A percentile compares a stretch with the other conserved stretches of the same genome.
phyloP scores from a whole-genome alignment of 345 rosid genomes.

The Hevea brasiliensis region DNA sequence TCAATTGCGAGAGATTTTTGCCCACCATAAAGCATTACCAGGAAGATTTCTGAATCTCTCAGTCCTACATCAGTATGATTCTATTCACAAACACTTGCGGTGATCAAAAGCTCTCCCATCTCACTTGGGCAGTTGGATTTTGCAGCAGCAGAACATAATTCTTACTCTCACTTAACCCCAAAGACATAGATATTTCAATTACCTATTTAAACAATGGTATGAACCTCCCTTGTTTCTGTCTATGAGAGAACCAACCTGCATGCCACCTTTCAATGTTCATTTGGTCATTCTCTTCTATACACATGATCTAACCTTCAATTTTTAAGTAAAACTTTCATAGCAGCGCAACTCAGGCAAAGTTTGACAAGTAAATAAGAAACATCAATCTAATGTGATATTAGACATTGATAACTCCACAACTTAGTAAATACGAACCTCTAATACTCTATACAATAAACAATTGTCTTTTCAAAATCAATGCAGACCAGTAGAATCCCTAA shows the following conservation, averaged over 20 bases:
- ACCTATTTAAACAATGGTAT: not conserved
- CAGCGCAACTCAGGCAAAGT: too few species aligned
- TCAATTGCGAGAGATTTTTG: too few species aligned
- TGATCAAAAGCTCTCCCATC: not conserved
- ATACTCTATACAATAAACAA: not conserved
- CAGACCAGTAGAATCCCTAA: not conserved
- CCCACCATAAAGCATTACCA: not conserved
- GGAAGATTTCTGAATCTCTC: not conserved
- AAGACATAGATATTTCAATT: not conserved
- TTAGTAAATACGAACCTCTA: not conserved
- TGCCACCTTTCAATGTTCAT: not conserved
- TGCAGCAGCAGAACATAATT: not conserved
- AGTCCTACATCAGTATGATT: not conserved
- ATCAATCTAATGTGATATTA: not conserved
- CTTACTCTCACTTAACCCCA: not conserved
- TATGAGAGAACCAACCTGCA: not conserved
- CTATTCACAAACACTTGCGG: not conserved
- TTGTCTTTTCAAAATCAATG: not conserved
- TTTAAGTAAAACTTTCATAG: too few species aligned
- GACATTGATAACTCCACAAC: not conserved
- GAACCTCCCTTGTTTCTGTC: not conserved
- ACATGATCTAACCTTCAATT: too few species aligned
- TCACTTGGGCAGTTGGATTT: not conserved
- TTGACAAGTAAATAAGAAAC: not conserved
- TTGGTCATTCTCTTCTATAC: too few species aligned